A percentile compares a stretch with the other conserved stretches of the same genome.
These are phyloP conservation scores for Dictyostelium brefeldianum DNA, from an alignment of 78 protist genomes.

Conservation along the genomic window DNA sequence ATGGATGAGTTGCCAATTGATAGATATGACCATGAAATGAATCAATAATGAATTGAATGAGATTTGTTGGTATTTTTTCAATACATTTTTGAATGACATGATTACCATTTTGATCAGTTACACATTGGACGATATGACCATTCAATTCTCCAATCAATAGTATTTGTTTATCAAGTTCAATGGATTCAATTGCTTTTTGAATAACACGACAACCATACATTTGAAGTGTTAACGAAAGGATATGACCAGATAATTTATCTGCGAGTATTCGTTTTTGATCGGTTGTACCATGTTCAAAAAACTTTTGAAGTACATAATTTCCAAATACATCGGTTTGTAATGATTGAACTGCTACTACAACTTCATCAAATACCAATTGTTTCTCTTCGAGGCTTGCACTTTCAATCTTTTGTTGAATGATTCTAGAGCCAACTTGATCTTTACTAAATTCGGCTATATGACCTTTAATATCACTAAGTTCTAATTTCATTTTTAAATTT, in stretches of 20 bases:
- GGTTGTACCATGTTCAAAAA: slow-evolving; percentile 94
- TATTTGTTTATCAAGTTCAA: slow-evolving; percentile 72
- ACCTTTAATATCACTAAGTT: slow-evolving; percentile 86
- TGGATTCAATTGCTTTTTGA: slow-evolving; percentile 92
- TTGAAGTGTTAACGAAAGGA: slow-evolving; percentile 92
- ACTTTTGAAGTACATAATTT: slow-evolving; percentile 99
- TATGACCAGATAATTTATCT: slow-evolving; percentile 87
- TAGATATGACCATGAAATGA: slow-evolving; percentile 90
- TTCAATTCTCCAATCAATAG: slow-evolving; percentile 92
- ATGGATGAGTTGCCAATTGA: slow-evolving; percentile 95
- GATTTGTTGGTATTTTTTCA: slow-evolving; percentile 90
- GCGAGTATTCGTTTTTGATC: slow-evolving; percentile 87
- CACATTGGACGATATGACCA: slow-evolving; percentile 93
- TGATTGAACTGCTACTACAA: slow-evolving; percentile 76
- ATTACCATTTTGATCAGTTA: slow-evolving; percentile 99
- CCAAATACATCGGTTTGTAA: slow-evolving; percentile 99
- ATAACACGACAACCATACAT: slow-evolving; percentile 99
- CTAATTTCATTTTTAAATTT: slow-evolving; percentile 67
- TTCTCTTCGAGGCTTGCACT: slow-evolving; percentile 88
- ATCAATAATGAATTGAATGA: slow-evolving; percentile 94
- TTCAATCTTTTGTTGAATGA: slow-evolving; percentile 98
- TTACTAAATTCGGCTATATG: slow-evolving; percentile 93
- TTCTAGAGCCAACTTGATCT: slow-evolving; percentile 99
- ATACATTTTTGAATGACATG: slow-evolving; percentile 99
- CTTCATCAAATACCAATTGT: slow-evolving; percentile 92